Evolutionary conservation across 306 rosid genomes (phyloP), one percentile per base, ranked within the genome.

Genomic region (Dalbergia cultrata): DNA sequence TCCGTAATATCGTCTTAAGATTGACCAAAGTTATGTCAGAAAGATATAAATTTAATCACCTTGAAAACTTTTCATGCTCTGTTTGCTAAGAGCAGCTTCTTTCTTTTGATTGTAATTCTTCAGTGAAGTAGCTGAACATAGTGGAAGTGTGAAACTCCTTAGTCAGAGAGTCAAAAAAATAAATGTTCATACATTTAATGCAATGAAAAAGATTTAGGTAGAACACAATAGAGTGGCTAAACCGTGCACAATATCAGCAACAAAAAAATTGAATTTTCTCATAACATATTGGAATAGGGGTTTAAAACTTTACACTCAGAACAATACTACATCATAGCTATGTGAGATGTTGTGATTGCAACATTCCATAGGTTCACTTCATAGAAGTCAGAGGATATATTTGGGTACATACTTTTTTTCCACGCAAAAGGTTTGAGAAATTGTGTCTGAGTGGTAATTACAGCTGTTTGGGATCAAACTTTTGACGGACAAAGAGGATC

Each of bases 41-140:
- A 10, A 58, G 34, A 34, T 39, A 33, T 21, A 74, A 76, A 67
- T 80, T 77, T 75, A 82, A 79, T 90, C 75, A 95, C 98, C 94
- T 90, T 76, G 97, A 85, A 87, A 86, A 72, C 81, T 82, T 80
- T 90, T 96, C 57, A 72, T 87, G 86, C 86, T 95, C 84, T 85
- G 89, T 86, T 90, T 93, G 87, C 88, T 95, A 31, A 82, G 80
- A 58, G 89, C 88, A 73, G 92, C 88, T 69, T 95, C 98, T 83
- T 90, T 95, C 89, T 91, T 95, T 66, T 80, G 85, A 84, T 65
- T 88, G 84, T 22, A 87, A 79, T 70, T 84, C 85, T 86, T 95
- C 98, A 97, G 78, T 1, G 93, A 6, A 78, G 87, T 89, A 81
- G 88, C 99, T 95, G 87, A 76, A 85, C 82, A 87, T 59, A 49